A percentile compares a stretch with the other conserved stretches of the same genome.
phyloP scores from a whole-genome alignment of 352 stramenopile genomes.

The Globisporangium solare region DNA sequence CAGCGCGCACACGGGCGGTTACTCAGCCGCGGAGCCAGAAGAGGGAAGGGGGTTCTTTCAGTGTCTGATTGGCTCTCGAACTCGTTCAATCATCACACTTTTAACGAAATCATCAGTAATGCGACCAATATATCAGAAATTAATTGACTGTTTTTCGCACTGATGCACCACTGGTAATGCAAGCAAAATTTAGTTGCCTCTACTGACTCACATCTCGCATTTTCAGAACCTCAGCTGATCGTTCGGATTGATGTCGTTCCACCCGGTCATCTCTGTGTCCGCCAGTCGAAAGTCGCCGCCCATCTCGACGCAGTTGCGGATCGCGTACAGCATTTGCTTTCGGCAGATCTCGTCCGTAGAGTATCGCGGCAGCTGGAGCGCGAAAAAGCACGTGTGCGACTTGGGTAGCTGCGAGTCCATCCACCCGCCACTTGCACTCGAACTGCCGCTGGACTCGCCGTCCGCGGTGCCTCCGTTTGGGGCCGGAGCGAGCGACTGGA shows the following conservation, averaged over 20 bases:
- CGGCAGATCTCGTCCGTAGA: conserved; percentile 70
- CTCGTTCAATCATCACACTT: no score
- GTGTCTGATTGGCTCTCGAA: no score
- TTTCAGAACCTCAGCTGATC: conserved; percentile 19
- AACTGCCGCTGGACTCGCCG: not conserved
- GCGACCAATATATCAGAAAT: no score
- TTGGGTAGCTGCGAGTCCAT: conserved; percentile 74
- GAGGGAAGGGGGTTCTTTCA: no score
- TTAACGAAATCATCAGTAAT: no score
- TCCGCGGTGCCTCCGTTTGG: not conserved
- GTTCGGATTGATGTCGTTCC: conserved; percentile 22
- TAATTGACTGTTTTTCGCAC: no score
- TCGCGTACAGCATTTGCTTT: conserved; percentile 69
- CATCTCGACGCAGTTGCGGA: conserved; percentile 87
- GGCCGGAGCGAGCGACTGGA: conserved; percentile 49
- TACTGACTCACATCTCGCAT: no score
- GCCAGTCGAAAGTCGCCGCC: conserved; percentile 84
- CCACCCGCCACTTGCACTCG: conserved; percentile 10
- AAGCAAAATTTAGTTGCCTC: no score
- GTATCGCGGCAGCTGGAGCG: conserved; percentile 74
- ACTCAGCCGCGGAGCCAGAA: no score
- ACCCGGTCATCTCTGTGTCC: conserved; percentile 42
- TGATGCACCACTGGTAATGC: no score
- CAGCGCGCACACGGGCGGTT: no score
- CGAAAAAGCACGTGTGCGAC: conserved; percentile 89